A percentile compares a stretch with the other conserved stretches of the same genome.
These are phyloP conservation scores for Populus euphratica DNA, from an alignment of 345 rosid species.

Conservation along the genomic window DNA sequence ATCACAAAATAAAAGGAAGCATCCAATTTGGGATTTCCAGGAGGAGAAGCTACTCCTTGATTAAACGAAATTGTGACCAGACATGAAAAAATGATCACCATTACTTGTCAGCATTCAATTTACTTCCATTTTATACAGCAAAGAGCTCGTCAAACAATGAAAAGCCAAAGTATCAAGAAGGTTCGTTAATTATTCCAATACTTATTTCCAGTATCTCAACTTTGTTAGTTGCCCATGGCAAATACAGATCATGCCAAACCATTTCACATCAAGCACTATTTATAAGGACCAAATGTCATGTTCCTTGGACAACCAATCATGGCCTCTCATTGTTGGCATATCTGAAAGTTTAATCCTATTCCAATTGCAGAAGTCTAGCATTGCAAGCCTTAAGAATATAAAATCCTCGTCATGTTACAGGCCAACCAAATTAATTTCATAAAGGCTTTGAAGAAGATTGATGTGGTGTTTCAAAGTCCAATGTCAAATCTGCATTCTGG, in stretches of 20 bases:
- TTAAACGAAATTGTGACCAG: not conserved
- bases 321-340: conserved; percentile 10
- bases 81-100: not conserved
- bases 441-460: conserved; percentile 3
- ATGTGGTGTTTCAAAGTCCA: conserved; percentile 9
- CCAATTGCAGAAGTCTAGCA: not conserved
- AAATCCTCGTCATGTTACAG: not conserved
- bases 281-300: not conserved
- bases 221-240: conserved; percentile 2
- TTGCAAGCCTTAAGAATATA: not conserved
- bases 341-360: not conserved
- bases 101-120: not conserved
- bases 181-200: conserved; percentile 1
- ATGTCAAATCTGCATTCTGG: conserved; percentile 33
- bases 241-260: conserved; percentile 3
- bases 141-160: not conserved
- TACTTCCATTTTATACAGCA: not conserved
- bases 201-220: conserved; percentile 4
- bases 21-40: not conserved
- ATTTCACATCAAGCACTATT: not conserved
- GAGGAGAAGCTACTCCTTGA: not conserved
- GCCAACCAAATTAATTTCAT: not conserved
- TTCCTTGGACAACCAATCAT: not conserved
- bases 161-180: not conserved
- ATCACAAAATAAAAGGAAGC: not conserved